Evolutionary conservation across 164 flowering plant genomes (phyloP), one percentile per base, ranked within the genome.

Genomic region (Macadamia integrifolia): DNA sequence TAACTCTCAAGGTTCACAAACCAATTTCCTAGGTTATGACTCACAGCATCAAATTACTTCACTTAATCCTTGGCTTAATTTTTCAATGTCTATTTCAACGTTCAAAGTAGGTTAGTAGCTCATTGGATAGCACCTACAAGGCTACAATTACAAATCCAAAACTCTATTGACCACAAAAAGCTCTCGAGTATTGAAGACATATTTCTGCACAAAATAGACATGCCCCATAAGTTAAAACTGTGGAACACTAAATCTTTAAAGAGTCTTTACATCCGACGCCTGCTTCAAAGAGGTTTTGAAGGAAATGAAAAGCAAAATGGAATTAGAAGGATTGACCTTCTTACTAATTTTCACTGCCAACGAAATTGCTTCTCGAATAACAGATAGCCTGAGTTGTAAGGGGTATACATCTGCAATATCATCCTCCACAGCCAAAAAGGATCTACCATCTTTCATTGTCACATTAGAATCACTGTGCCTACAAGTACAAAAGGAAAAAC

Each of bases 331-430:
- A 44, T 77, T 70, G 23, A 93, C 98, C 93, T 86, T 90, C 83
- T 90, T 94, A 83, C 86, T 84, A 75, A 94, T 86, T 75, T 79
- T 94, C 17, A 91, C 83, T 29, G 85, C 85, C 60, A 91, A 57
- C 43, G 87, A 80, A 68, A 78, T 82, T 53, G 81, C 66, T 64
- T 94, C 95, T 58, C 80, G 74, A 69, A 73, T 59, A 66, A 87
- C 78, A 69, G 88, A 82, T 57, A 91, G 91, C 76, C 93, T 81
- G 5, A 92, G 86, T 75, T 86, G 95, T 64, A 92, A 68, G 35
- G 97, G 97, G 77, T 91, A 94, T 49, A 94, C 96, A 84, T 91
- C 95, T 40, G 86, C 64, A 72, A 84, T 85, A 73, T 88, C 91
- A 71, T 83, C 89, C 66, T 84, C 90, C 29, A 80, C 84, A 65